phyloP scores from a whole-genome alignment of 768 basidiomycete genomes.

The Boletus eberwhitei region DNA sequence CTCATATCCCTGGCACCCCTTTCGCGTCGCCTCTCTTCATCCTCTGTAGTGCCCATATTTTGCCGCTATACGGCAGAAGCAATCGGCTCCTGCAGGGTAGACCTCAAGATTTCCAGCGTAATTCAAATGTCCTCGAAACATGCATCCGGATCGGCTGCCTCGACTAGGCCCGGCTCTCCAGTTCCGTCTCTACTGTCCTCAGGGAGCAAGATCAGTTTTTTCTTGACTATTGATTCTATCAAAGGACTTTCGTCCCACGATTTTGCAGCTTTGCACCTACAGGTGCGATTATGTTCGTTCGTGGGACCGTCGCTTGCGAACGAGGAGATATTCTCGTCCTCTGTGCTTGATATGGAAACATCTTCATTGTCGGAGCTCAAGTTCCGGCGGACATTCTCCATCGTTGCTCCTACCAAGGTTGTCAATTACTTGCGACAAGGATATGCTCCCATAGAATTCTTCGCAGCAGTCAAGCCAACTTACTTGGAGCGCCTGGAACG shows the following conservation, averaged over 20 bases:
- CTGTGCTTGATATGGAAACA: slow-evolving; percentile 67
- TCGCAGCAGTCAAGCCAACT: slow-evolving; percentile 73
- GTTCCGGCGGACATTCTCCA: slow-evolving; percentile 79
- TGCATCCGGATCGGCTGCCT: slow-evolving; percentile 55
- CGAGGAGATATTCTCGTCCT: slow-evolving; percentile 82
- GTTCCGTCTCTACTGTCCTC: slow-evolving; percentile 61
- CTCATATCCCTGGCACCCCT: slow-evolving; percentile 79
- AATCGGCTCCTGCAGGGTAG: slow-evolving; percentile 89
- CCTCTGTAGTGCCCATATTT: slow-evolving; percentile 82
- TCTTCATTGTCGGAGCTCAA: slow-evolving; percentile 74
- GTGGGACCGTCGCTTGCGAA: slow-evolving; percentile 63
- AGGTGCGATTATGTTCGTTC: slow-evolving; percentile 85
- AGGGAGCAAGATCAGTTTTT: slow-evolving; percentile 82
- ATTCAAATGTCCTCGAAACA: slow-evolving; percentile 55
- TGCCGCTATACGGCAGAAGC: slow-evolving; percentile 94
- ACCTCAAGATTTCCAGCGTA: slow-evolving; percentile 77
- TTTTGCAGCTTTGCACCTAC: slow-evolving; percentile 81
- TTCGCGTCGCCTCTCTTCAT: slow-evolving; percentile 69
- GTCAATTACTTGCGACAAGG: slow-evolving; percentile 67
- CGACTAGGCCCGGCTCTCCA: slow-evolving; percentile 76
- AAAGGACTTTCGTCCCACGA: slow-evolving; percentile 90
- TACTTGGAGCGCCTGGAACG: slow-evolving; percentile 88
- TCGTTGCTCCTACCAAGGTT: slow-evolving; percentile 72
- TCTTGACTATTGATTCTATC: slow-evolving; percentile 80
- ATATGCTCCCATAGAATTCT: slow-evolving; percentile 88